Evolutionary conservation across 1,139 yeast species (phyloP), one percentile per base, ranked within the genome.

Genomic region (Suzukiozyma palmioleophila): DNA sequence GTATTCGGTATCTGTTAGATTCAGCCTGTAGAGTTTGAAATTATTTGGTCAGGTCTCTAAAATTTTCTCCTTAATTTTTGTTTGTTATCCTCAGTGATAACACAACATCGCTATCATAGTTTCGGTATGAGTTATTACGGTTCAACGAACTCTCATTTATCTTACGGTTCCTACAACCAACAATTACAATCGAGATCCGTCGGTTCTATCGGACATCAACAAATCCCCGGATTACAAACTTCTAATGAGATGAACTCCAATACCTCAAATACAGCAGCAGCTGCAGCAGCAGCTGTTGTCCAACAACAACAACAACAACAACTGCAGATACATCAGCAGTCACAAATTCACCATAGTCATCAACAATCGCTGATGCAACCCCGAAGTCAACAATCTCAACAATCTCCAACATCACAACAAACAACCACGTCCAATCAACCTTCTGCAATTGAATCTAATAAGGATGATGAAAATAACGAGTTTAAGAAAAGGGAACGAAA

Each of bases 401-500:
- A 22, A 14, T 12, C 33, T 35, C 32, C 44, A 35, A 26, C 31
- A 33, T 11, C 38, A 37, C 10, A 32, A 37, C 16, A 39, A 33
- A 33, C 36, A 13, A 8, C 38, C 11, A 24, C 14, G 10, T 29
- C 28, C 29, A 39, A 33, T 9, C 38, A 35, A 25, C 43, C 44
- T n/a, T 22, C 43, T 22, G n/a, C 12, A 4, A n/a, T 28, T 10
- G 31, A 28, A n/a, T 28, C 31, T n/a, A 28, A 13, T 14, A 28
- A 28, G n/a, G 31, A 28, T 12, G 31, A 50, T 48, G 40, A 26
- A 9, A 32, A 35, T 24, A 25, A 11, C 16, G 36, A 14, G 11
- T 12, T 15, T 26, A 33, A 26, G 5, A 54, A 52, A 38, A 57
- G 52, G 39, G 63, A 55, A 35, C 59, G 73, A 14, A 59, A 56